phyloP scores from a whole-genome alignment of 2,329 filamentous ascomycete genomes.

The Calonectria naviculata region DNA sequence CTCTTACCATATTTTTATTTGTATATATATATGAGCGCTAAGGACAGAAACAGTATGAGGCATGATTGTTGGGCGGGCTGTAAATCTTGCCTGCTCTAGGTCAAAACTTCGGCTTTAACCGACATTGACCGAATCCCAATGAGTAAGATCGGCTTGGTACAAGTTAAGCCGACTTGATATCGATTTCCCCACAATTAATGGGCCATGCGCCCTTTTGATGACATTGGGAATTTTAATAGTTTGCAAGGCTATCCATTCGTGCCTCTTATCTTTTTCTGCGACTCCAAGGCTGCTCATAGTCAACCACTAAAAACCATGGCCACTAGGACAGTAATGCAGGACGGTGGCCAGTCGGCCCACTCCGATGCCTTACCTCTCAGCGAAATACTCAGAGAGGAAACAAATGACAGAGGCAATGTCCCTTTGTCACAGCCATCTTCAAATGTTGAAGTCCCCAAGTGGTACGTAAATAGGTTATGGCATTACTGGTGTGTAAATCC shows the following conservation, averaged over 20 bases:
- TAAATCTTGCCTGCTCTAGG: too few relatives aligned
- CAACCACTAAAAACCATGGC: neutral
- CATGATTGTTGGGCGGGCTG: too few relatives aligned
- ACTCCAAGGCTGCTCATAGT: neutral
- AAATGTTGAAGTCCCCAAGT: neutral
- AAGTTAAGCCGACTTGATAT: too few relatives aligned
- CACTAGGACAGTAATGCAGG: neutral
- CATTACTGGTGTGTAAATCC: neutral
- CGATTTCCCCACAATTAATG: constrained; percentile 44
- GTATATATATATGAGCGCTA: too few relatives aligned
- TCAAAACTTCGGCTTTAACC: too few relatives aligned
- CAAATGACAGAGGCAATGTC: neutral
- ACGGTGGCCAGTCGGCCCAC: neutral
- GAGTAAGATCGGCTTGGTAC: too few relatives aligned
- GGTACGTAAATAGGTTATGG: neutral
- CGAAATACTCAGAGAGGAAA: neutral
- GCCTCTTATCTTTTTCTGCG: neutral
- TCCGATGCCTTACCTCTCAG: neutral
- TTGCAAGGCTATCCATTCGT: neutral
- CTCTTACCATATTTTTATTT: too few relatives aligned
- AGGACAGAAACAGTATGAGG: too few relatives aligned
- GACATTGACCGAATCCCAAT: too few relatives aligned
- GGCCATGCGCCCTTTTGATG: neutral
- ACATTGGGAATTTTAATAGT: neutral
- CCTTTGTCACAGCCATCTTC: neutral